Evolutionary conservation across 2,329 filamentous ascomycete species (phyloP), one percentile per base, ranked within the genome.

Genomic region (Hypomyces rosellus): DNA sequence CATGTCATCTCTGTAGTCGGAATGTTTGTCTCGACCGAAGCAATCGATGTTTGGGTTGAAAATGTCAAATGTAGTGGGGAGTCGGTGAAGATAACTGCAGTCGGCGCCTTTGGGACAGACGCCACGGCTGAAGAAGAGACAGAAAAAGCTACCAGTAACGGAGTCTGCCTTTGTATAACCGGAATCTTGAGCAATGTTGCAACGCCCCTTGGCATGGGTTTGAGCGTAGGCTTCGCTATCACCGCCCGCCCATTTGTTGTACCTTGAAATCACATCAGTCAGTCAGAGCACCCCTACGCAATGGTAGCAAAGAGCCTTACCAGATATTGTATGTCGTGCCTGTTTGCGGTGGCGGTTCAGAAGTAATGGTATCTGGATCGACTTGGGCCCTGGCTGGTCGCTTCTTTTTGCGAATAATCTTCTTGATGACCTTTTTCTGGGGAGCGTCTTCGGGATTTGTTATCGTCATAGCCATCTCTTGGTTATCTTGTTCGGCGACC

Each of bases 201-300:
- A 97, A 49, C 95, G 87, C 2, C 86, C 86, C 57, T 86, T 84
- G 3, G 93, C 92, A 13, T 96, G 86, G 34, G 86, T 89, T 4
- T 90, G 79, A 63, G 92, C 90, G 60, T 91, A 89, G 73, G 95
- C 90, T 65, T 97, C 92, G 54, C 90, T 82, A 69, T 99, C 93
- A 63, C 93, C 93, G 58, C 93, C 93, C 1, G 85, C 87, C 91
- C 92, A 97, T 71, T 96, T 97, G 74, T 96, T 96, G 73, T 96
- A 96, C 92, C 91, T 96, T 63, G 95, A 57, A 41, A n/a, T 48
- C 16, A 25, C n/a, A n/a, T n/a, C n/a, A 30, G 18, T 50, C 34
- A 51, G 49, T 42, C 34, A 20, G 5, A 14, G n/a, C 5, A n/a
- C 34, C 16, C 18, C 34, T 18, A 16, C 48, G 20, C 11, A 45